A percentile compares a stretch with the other conserved stretches of the same genome.
phyloP scores from a whole-genome alignment of 140 eudicot genomes.

The Bidens hawaiensis region DNA sequence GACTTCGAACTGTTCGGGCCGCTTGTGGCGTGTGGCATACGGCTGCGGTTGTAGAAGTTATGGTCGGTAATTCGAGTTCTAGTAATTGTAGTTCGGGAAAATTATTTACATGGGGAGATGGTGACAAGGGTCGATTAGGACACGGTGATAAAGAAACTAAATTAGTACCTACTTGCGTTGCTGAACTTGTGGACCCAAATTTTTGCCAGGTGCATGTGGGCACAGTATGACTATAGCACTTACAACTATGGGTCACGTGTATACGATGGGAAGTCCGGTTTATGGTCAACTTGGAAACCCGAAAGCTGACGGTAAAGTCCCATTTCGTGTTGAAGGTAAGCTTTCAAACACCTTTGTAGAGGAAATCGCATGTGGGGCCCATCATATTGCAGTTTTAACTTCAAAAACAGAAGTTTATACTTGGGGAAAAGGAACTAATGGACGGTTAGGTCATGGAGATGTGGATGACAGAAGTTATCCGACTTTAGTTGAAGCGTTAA shows the following conservation, averaged over 20 bases:
- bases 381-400: constrained; percentile 85
- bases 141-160: constrained; percentile 76
- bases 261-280: constrained; percentile 72
- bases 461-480: constrained; percentile 60
- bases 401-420: constrained; percentile 83
- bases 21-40: constrained; percentile 99
- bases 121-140: constrained; percentile 78
- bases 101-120: constrained; percentile 94
- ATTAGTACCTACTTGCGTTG: constrained; percentile 57
- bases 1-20: constrained; percentile 52
- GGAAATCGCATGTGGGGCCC: constrained; percentile 88
- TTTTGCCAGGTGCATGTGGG: constrained; percentile 86
- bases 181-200: constrained; percentile 42
- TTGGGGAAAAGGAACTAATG: constrained; percentile 92
- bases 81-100: constrained; percentile 49
- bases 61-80: constrained; percentile 27
- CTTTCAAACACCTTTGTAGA: constrained; percentile 51
- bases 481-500: constrained; percentile 63
- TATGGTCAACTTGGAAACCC: constrained; percentile 69
- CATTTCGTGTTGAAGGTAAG: constrained; percentile 49
- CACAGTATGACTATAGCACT: constrained; percentile 60
- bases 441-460: constrained; percentile 93
- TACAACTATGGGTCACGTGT: constrained; percentile 62
- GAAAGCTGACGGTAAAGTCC: constrained; percentile 51
- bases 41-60: constrained; percentile 76